Evolutionary conservation across 2,329 filamentous ascomycete genomes (phyloP), one percentile per base, ranked within the genome.

Genomic region (Chaetomiaceae sp.): DNA sequence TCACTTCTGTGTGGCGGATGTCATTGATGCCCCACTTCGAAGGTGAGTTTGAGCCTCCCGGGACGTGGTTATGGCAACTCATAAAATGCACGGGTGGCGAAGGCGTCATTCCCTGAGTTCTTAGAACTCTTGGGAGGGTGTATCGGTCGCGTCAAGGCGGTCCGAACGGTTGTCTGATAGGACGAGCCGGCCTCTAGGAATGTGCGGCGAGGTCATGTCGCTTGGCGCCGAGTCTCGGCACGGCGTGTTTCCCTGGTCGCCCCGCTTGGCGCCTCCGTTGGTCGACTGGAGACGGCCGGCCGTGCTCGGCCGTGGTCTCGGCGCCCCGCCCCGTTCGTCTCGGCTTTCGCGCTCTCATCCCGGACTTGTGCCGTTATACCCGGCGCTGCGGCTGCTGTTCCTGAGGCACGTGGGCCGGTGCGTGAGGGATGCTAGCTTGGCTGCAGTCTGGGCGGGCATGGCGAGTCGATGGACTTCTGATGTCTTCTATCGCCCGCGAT

Each of bases 141-240:
- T 37, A 33, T 34, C 38, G 50, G 51, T 33, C 44, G 23, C 39
- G 38, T 48, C 51, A 45, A 45, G 38, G 25, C 11, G 12, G 4
- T 11, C 12, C 25, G 20, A 14, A 9, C 4, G 36, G 36, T 23
- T 17, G 33, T 59, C 15, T 63, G 61, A 63, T 63, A 59, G 59
- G 61, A 23, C 52, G 43, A 51, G 14, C 40, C 43, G 20, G 6
- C 19, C 40, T 36, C n/a, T 23, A 48, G 38, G 51, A 33, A 54
- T 53, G 46, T 51, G 47, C 51, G 31, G 47, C 52, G 55, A 61
- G 53, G 59, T 59, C 57, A 58, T 43, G 42, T 38, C 36, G 43
- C 60, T 63, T 63, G 61, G 60, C 61, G 36, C 47, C 49, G 45
- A 59, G 54, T 57, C 56, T 60, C 51, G 58, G 58, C 58, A 53